These are phyloP conservation scores for Sedum album DNA, from an alignment of 164 flowering plant species.

Conservation along the genomic window DNA sequence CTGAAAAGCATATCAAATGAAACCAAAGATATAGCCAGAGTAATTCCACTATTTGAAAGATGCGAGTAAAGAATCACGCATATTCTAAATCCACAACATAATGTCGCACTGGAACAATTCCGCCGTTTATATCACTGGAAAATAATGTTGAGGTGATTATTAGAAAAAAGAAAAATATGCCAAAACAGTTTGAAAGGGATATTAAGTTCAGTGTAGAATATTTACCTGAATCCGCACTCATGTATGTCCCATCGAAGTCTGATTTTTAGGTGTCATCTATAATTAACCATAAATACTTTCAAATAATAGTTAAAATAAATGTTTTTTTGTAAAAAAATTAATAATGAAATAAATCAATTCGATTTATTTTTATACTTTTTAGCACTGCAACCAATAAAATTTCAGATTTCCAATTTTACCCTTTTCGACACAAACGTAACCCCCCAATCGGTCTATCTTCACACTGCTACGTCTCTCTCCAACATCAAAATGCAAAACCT, in stretches of 20 bases:
- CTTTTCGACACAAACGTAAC: background rate
- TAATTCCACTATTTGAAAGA: too few species aligned
- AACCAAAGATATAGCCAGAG: too few species aligned
- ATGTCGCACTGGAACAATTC: slow-evolving; percentile 84
- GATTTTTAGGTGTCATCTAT: too few species aligned
- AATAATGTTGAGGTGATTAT: background rate
- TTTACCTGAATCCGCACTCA: slow-evolving; percentile 69
- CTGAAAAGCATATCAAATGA: too few species aligned
- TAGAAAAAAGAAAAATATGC: background rate
- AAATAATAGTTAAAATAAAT: too few species aligned
- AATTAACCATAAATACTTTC: too few species aligned
- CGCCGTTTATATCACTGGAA: slow-evolving; percentile 76
- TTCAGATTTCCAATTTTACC: background rate
- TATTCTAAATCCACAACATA: slow-evolving; percentile 83
- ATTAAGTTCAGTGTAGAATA: background rate
- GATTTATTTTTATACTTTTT: too few species aligned
- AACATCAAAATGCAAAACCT: background rate
- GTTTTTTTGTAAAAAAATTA: too few species aligned
- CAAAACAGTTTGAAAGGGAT: background rate
- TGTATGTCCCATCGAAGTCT: slow-evolving; percentile 76
- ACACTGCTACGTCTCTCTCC: background rate
- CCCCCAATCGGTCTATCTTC: background rate
- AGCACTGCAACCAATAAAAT: too few species aligned
- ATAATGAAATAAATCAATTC: too few species aligned
- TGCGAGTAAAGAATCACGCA: slow-evolving; percentile 64